Evolutionary conservation across 176 grass and related monocot species (phyloP).

Genomic region (Metroxylon sagu): DNA sequence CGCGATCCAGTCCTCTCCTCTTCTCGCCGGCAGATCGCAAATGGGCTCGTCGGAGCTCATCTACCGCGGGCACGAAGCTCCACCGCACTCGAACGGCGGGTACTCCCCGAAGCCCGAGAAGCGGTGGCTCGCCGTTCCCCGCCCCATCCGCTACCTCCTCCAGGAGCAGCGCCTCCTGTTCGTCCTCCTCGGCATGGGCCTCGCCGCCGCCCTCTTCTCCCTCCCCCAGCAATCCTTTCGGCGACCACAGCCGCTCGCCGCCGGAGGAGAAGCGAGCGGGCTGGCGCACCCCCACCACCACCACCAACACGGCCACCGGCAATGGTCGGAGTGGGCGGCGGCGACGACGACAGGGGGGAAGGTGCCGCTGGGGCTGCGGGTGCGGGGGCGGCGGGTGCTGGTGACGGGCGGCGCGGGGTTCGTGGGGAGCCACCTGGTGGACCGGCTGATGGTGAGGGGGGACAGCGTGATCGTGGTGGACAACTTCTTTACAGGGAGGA

Average conservation of each 20-base stretch:
- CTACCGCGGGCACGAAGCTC: constrained; percentile 40
- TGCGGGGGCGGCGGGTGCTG: constrained; percentile 49
- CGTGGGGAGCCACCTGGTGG: constrained; percentile 87
- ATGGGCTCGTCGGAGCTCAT: constrained; percentile 36
- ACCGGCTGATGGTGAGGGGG: constrained; percentile 50
- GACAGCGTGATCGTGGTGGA: constrained; percentile 93
- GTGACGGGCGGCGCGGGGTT: constrained; percentile 78
- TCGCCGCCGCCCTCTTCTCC: constrained; percentile 36
- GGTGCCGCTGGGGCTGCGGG: constrained; percentile 59
- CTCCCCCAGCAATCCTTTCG: constrained; percentile 6
- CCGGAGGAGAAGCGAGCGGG: neutral
- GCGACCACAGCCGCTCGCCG: neutral
- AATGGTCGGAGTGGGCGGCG: neutral
- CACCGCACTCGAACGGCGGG: neutral
- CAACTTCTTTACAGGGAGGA: constrained; percentile 79
- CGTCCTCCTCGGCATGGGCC: constrained; percentile 49
- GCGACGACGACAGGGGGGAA: constrained; percentile 20
- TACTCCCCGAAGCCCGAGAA: constrained; percentile 37
- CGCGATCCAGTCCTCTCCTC: no score
- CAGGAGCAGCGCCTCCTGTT: constrained; percentile 61
- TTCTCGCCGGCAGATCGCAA: no score
- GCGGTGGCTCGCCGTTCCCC: constrained; percentile 9
- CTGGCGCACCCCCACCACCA: no score
- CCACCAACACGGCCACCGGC: neutral
- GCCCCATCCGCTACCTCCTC: constrained; percentile 36